phyloP scores from a whole-genome alignment of 2,329 filamentous ascomycete genomes.

The Pseudogymnoascus sp. region DNA sequence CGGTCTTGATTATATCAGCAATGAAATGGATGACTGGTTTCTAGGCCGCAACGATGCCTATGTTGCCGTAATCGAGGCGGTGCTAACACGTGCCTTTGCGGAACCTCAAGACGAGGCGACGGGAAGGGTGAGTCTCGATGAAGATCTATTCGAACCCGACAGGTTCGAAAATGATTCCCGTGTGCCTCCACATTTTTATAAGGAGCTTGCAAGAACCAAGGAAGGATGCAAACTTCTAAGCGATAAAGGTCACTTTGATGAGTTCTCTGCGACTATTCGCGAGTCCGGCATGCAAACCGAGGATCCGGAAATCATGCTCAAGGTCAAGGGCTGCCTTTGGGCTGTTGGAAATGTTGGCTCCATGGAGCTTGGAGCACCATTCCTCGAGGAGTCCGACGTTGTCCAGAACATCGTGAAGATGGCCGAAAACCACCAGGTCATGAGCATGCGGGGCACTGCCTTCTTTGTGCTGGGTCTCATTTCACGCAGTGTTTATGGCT shows the following conservation, averaged over 20 bases:
- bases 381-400: slow-evolving; percentile 83
- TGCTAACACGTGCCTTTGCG: slow-evolving; percentile 73
- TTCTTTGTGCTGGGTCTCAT: slow-evolving; percentile 94
- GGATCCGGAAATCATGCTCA: slow-evolving; percentile 77
- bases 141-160: slow-evolving; percentile 30
- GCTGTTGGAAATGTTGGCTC: slow-evolving; percentile 96
- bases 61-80: slow-evolving; percentile 90
- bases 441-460: slow-evolving; percentile 89
- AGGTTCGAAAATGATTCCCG: slow-evolving; percentile 39
- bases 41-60: slow-evolving; percentile 95
- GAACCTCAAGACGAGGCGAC: slow-evolving; percentile 36
- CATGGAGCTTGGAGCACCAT: slow-evolving; percentile 93
- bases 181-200: slow-evolving; percentile 96
- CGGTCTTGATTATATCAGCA: slow-evolving; percentile 95
- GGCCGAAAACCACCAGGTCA: slow-evolving; percentile 77
- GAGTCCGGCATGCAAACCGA: slow-evolving; percentile 81
- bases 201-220: slow-evolving; percentile 83
- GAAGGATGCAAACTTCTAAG: slow-evolving; percentile 86
- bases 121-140: slow-evolving; percentile 31
- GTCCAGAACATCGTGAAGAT: slow-evolving; percentile 82
- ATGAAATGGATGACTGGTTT: slow-evolving; percentile 99
- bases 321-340: slow-evolving; percentile 96
- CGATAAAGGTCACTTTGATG: slow-evolving; percentile 92
- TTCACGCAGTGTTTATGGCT: slow-evolving; percentile 81
- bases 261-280: slow-evolving; percentile 82